Evolutionary conservation across 2,329 filamentous ascomycete species (phyloP), one percentile per base, ranked within the genome.

Genomic region (Sporothrix inflata): DNA sequence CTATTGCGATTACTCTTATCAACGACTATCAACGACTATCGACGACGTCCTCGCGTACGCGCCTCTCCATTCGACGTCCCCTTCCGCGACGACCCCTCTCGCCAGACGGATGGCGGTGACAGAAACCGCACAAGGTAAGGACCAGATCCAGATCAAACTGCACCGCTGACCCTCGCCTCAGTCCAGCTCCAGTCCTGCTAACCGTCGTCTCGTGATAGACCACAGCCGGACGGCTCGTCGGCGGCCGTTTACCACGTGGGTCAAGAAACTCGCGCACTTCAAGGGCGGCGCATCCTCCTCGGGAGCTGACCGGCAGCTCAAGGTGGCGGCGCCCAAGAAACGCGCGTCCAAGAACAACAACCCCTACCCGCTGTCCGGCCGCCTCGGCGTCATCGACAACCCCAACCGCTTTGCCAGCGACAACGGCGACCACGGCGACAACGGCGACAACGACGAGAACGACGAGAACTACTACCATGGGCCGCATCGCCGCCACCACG

Each of bases 231-330:
- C 82, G 78, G 88, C 88, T 77, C 92, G 94, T 76, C 91, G 94
- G 77, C 90, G 93, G 75, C 95, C 94, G 30, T 98, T 98, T 80
- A 89, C 94, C 63, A 93, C 91, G 76, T 97, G 95, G 92, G 94
- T 99, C 85, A 97, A 94, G 86, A 94, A 94, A 79, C 88, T 98
- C 72, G 91, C 94, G 74, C 95, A 91, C 80, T 91, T 97, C 82
- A 98, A 97, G 81, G 70, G 65, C 47, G 81, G 79, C 71, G 90
- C 90, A n/a, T 63, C 55, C 7, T 60, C 42, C 4, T 92, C 90
- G 42, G 89, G 87, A 75, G 86, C 89, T 73, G 85, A 85, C 55
- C 82, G 74, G 53, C 80, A 84, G 69, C 82, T 80, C 69, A 65
- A 65, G 38, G 6, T 11, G 75, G 78, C 80, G 40, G 75, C 75